Percentiles rank a stretch among this genome's conserved stretches.
Evolutionary conservation across 306 rosid species (phyloP).

Genomic region (Vicia villosa): DNA sequence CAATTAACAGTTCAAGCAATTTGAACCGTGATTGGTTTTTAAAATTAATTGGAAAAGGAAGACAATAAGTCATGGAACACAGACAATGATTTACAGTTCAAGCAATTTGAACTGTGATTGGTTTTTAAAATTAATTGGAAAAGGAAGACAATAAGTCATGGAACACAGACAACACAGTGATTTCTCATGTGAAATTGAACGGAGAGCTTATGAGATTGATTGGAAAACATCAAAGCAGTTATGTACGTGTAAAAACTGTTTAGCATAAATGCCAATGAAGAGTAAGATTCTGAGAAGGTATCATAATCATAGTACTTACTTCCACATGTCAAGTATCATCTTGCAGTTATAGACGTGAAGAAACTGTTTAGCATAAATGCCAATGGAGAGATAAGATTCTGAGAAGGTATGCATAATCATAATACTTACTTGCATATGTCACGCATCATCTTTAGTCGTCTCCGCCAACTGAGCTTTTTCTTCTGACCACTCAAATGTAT

Average conservation of each 20-base stretch:
- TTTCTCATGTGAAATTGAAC: constrained; percentile 20
- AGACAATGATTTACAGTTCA: background rate
- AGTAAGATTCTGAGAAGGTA: constrained; percentile 20
- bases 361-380: constrained; percentile 29
- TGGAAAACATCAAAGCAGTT: constrained; percentile 9
- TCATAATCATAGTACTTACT: constrained; percentile 47
- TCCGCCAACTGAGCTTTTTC: constrained; percentile 91
- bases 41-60: background rate
- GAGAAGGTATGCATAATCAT: constrained; percentile 16
- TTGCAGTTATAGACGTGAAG: constrained; percentile 40
- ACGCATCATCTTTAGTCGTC: constrained; percentile 83
- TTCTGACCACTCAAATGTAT: constrained; percentile 93
- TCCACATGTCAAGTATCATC: constrained; percentile 94
- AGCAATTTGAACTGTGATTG: background rate
- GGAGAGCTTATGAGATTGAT: constrained; percentile 19
- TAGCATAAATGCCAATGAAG: constrained; percentile 28
- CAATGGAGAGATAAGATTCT: constrained; percentile 22
- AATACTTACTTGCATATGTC: constrained; percentile 86
- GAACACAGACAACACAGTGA: background rate
- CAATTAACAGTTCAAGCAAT: background rate
- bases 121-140: background rate
- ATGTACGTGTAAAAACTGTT: constrained; percentile 14
- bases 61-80: background rate
- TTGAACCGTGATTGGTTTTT: background rate
- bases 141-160: background rate